Conservation (phyloP, 176 grass and related monocot species). For the Bromus sterilis region DNA sequence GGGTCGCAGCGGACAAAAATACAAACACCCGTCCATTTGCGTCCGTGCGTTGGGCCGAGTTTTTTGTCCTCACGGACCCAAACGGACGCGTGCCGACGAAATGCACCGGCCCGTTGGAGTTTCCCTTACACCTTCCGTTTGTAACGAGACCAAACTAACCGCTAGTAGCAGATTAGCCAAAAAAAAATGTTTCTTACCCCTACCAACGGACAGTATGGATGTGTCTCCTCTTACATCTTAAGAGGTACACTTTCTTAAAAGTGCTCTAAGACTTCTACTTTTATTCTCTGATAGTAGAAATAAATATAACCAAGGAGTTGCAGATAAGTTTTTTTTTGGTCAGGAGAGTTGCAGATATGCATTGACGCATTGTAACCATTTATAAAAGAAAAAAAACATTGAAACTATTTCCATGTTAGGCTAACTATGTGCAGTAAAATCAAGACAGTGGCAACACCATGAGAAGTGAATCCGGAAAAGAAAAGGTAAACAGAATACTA, state of each 20-base stretch:
- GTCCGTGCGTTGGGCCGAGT: too few species aligned
- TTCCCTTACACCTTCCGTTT: not conserved
- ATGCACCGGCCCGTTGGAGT: too few species aligned
- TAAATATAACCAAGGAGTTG: not conserved
- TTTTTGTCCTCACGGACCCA: too few species aligned
- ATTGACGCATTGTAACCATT: not conserved
- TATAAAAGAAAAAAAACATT: constrained; percentile 3
- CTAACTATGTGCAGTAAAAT: not conserved
- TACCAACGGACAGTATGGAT: not conserved
- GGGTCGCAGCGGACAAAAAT: too few species aligned
- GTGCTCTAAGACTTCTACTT: not conserved
- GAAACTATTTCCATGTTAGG: not conserved
- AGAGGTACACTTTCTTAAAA: not conserved
- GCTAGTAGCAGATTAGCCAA: not conserved
- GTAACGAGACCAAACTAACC: not conserved
- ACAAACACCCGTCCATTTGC: too few species aligned
- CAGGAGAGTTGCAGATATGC: not conserved
- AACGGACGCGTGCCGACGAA: too few species aligned
- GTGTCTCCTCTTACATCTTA: not conserved
- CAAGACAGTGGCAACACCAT: not conserved
- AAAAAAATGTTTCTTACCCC: not conserved
- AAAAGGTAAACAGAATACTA: not conserved
- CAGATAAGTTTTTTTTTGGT: too few species aligned
- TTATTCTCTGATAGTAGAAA: constrained; percentile 6
- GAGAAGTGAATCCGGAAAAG: constrained; percentile 17